Base-by-base conservation (phyloP, 2,329 filamentous ascomycete species). In the Colletotrichum spinosum region DNA sequence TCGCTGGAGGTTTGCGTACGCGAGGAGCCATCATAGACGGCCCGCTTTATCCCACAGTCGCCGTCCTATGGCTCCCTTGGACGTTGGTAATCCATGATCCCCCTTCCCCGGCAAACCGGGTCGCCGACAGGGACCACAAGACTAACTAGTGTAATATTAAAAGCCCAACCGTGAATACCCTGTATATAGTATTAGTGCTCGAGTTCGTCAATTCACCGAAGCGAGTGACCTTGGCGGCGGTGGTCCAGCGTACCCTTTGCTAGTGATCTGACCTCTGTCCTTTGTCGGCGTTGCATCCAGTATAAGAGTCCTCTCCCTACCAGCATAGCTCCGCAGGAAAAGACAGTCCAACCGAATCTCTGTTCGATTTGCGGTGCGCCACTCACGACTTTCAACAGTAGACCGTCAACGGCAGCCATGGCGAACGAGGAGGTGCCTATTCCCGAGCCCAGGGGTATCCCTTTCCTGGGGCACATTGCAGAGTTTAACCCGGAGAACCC, bases 391-490 rank as follows among this genome's bases (percentile, higher is more conserved):
- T 25, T 4, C 25, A 25, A 25, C 25, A 25, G 25, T 25, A 25
- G 25, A 25, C 25, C 25, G 25, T 25, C 33, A 45, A 34, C 33
- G 48, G 42, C 42, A 15, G 11, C 45, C 63, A 79, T 78, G 77
- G 71, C 55, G 17, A 35, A 17, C 25, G 37, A 68, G 37, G 56
- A 64, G 17, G 44, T 67, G 34, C 65, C 69, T n/a, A 70, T 70
- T 17, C 59, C 61, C n/a, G 65, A 86, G 51, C 90, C 90, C 34
- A 82, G 82, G 58, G 88, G 87, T 3, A 78, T 90, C 60, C 90
- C 89, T 1, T 74, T 93, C 34, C 68, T 93, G 33, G 90, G 91
- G 35, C 91, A 93, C 70, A 73, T 90, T 37, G 78, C 80, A 58
- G 88, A 91, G 68, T 83, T 94, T 67, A 85, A 90, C 63, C 76